Base-by-base conservation (phyloP, 495 filamentous ascomycete genomes). In the Polyplosphaeria fusca region DNA sequence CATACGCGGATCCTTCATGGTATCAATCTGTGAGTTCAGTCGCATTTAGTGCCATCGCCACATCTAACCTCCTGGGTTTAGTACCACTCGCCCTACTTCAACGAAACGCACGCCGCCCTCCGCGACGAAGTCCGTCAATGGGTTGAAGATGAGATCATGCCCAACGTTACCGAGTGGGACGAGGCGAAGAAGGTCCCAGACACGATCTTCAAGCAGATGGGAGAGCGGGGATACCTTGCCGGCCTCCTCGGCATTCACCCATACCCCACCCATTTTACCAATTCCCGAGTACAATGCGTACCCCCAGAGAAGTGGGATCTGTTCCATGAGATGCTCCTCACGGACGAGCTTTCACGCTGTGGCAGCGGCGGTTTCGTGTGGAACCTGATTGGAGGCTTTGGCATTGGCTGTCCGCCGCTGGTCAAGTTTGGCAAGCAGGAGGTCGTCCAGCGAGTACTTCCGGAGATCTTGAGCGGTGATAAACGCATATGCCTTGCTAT, bases 41-140 rank as follows among this genome's bases (percentile, higher is more conserved):
- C 2, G 1, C n/a, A 18, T 12, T 46, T 61, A 14, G 1, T 13
- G 13, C 0, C 53, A 37, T n/a, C 20, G 0, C 20, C 26, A 39
- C 26, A 44, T 18, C 52, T 53, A 42, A 59, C 45, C 5, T 13
- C 25, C n/a, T 30, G 2, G 32, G 39, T 50, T 30, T 67, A 95
- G 89, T 89, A 95, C 71, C 86, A 95, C 77, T 96, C 93, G 13
- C 87, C 93, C 16, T 96, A 95, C 78, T 94, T 86, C 81, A 95
- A 95, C 73, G 82, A 95, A 70, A 82, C 90, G 9, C 93, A 98
- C 71, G 90, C 83, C 37, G 90, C 86, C 37, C 84, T 98, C 39
- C 89, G 93, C 51, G 84, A 79, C 55, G 93, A 98, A 76, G 79
- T 95, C 40, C 88, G 93, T 63, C 75, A 87, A 77, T 97, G 91